Percentiles rank a stretch among this genome's conserved stretches.
These are phyloP conservation scores for Lachnellula cervina DNA, from an alignment of 2,329 filamentous ascomycete genomes.

Conservation along the genomic window DNA sequence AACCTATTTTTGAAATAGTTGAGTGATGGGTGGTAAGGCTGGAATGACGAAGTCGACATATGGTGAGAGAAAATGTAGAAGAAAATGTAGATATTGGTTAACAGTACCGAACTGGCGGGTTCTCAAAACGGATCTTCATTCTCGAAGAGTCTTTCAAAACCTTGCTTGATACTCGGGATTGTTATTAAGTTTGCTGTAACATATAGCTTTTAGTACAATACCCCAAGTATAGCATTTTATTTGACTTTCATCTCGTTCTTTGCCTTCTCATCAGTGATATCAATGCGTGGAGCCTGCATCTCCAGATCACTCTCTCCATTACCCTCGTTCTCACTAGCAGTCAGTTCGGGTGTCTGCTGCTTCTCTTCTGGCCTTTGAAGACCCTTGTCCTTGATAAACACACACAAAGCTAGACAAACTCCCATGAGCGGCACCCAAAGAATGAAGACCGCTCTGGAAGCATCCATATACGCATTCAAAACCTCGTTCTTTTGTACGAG, in stretches of 20 bases:
- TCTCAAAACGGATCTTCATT: neutral
- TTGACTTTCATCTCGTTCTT: neutral
- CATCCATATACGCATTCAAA: conserved; percentile 47
- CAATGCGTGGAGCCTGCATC: neutral
- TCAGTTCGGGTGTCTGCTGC: neutral
- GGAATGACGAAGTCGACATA: neutral
- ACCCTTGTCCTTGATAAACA: conserved; percentile 48
- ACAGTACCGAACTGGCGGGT: neutral
- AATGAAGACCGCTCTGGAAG: conserved; percentile 51
- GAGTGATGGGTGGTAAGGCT: neutral
- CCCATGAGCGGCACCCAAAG: conserved; percentile 51
- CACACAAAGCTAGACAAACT: conserved; percentile 44
- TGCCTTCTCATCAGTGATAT: neutral
- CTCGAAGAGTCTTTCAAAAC: no score
- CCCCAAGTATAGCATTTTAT: neutral
- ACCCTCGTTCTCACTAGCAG: conserved; percentile 1
- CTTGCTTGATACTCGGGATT: no score
- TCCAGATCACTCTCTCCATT: conserved; percentile 14
- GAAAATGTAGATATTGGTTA: neutral
- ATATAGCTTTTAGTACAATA: no score
- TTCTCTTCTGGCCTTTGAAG: conserved; percentile 34
- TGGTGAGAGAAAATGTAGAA: neutral
- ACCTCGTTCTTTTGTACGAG: conserved; percentile 33
- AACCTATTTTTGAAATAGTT: neutral
- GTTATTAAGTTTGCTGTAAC: no score